Evolutionary conservation across 2,329 filamentous ascomycete genomes (phyloP), one percentile per base, ranked within the genome.

Genomic region (Emericellopsis atlantica): DNA sequence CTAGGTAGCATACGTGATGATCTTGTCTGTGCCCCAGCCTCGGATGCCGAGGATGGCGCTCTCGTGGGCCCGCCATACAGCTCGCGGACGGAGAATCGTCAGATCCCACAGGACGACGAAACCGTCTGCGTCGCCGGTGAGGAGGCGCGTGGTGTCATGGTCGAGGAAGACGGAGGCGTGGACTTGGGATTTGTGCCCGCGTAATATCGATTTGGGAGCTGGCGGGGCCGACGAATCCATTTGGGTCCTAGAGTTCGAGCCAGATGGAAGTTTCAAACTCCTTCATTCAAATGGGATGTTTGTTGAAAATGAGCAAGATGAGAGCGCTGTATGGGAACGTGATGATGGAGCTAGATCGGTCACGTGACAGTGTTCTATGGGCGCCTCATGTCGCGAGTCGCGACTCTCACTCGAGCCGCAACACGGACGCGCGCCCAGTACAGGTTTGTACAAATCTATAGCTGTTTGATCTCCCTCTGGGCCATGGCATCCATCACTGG

Each of bases 61-160:
- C 36, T 76, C 68, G 58, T 98, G 92, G 1, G 87, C 84, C 52
- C 76, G 81, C 92, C 92, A 98, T 4, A 92, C 85, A 2, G 82
- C 85, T 8, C 78, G 70, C 0, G 90, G 76, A 29, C 92, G 74
- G 67, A 93, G 89, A 40, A 80, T 84, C 22, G 81, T 73, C 32
- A 94, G 66, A 55, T 85, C 81, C 92, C 92, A 98, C 18, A 88
- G 64, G 6, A 94, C 74, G 29, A 95, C 69, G 71, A 83, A 95
- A 44, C 92, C 92, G 34, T 95, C 84, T 8, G 87, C 84, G 61
- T 98, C 92, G 31, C 84, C 90, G 1, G 87, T 92, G 11, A 86
- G 66, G 6, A 98, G 76, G 29, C 85, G 81, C 9, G 26, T 29
- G 43, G 76, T 70, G 56, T 95, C 95, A 33, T 65, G 59, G 40